phyloP scores from a whole-genome alignment of 2,329 filamentous ascomycete species.

The Thermothelomyces thermophilus region DNA sequence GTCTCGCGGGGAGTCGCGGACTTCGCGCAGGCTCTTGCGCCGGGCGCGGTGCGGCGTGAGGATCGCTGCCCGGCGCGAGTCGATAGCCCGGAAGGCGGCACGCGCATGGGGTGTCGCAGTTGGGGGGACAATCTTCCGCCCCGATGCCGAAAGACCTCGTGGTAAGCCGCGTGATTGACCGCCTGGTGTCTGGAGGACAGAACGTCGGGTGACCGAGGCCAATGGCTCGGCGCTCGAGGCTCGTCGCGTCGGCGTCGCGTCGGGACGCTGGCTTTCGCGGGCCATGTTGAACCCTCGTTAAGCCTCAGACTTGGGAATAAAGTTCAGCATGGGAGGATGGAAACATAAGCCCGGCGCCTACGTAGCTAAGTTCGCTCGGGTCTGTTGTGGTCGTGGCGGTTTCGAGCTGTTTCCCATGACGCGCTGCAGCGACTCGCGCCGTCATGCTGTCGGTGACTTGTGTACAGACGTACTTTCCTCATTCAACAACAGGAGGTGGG shows the following conservation, averaged over 20 bases:
- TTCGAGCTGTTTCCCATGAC: no score
- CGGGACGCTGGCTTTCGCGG: constrained; percentile 18
- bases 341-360: no score
- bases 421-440: no score
- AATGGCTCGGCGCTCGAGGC: constrained; percentile 33
- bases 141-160: constrained; percentile 41
- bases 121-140: constrained; percentile 34
- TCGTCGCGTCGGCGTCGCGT: constrained; percentile 30
- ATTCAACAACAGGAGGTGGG: no score
- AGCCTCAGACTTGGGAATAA: no score
- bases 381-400: no score
- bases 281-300: constrained; percentile 14
- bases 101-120: constrained; percentile 52
- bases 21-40: constrained; percentile 50
- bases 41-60: constrained; percentile 53
- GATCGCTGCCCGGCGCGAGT: constrained; percentile 52
- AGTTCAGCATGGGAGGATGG: no score
- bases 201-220: constrained; percentile 31
- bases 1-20: constrained; percentile 50
- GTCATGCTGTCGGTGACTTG: no score
- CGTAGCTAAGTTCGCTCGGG: no score
- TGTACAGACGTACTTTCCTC: no score
- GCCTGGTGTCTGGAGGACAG: constrained; percentile 38
- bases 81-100: constrained; percentile 52
- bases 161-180: constrained; percentile 26